A percentile compares a stretch with the other conserved stretches of the same genome.
These are phyloP conservation scores for Eucalyptus victrix DNA, from an alignment of 345 rosid species.

Conservation along the genomic window DNA sequence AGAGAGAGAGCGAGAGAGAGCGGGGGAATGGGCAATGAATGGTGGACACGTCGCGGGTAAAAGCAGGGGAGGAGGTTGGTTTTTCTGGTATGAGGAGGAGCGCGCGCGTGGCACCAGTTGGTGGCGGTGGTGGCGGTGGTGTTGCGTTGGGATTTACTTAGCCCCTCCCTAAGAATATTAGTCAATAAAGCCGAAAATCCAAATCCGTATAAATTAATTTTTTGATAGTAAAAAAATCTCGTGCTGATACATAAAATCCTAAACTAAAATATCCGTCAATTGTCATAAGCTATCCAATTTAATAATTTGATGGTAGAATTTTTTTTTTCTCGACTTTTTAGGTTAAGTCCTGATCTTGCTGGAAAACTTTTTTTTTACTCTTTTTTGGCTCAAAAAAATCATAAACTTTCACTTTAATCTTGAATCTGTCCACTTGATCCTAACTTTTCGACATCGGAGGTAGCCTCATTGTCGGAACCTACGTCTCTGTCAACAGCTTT, in stretches of 20 bases:
- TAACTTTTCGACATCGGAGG: fast-evolving
- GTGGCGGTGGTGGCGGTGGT: not conserved
- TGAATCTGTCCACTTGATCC: fast-evolving
- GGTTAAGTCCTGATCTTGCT: fast-evolving
- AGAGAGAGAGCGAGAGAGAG: not conserved
- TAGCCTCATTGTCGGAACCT: not conserved
- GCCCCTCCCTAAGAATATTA: too few relatives aligned
- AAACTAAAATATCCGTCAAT: fast-evolving
- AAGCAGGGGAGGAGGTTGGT: not conserved
- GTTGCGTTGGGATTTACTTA: not conserved
- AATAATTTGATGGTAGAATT: fast-evolving
- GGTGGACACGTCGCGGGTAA: not conserved
- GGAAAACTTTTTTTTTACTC: fast-evolving
- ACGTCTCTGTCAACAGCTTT: fast-evolving
- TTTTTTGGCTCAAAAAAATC: not conserved
- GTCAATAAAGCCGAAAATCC: not conserved
- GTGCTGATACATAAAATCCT: too few relatives aligned
- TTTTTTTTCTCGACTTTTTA: too few relatives aligned
- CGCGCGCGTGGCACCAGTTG: not conserved
- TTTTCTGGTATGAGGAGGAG: not conserved
- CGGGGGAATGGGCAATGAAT: not conserved
- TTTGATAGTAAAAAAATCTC: fast-evolving
- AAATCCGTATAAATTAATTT: too few relatives aligned
- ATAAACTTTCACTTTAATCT: not conserved
- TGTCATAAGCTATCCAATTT: fast-evolving